These are phyloP conservation scores for Colletotrichum sansevieriae DNA, from an alignment of 2,329 filamentous ascomycete genomes.

Conservation along the genomic window DNA sequence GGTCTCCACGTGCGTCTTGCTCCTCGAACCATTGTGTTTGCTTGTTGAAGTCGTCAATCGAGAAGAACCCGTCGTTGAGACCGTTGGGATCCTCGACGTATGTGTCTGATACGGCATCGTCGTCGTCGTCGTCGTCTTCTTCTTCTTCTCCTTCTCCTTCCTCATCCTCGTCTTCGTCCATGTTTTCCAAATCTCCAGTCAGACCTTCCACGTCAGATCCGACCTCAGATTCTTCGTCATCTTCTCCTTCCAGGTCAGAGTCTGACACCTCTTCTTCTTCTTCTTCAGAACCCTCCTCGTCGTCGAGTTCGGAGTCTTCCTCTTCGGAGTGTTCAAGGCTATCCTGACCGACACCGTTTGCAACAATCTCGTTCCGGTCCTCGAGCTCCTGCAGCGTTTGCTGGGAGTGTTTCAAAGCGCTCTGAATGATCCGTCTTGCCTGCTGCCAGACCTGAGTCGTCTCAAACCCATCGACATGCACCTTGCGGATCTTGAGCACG, in stretches of 20 bases:
- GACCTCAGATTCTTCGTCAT: constrained; percentile 46
- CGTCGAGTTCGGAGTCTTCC: constrained; percentile 46
- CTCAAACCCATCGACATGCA: constrained; percentile 90
- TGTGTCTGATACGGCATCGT: constrained; percentile 64
- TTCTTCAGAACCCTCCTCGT: constrained; percentile 43
- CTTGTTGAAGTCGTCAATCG: constrained; percentile 96
- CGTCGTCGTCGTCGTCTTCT: constrained; percentile 54
- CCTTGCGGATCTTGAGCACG: constrained; percentile 81
- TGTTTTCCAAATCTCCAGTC: constrained; percentile 41
- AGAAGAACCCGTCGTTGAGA: constrained; percentile 98
- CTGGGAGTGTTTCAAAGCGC: constrained; percentile 63
- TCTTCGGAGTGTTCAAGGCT: constrained; percentile 52
- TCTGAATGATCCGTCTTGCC: constrained; percentile 81
- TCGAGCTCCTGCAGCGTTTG: constrained; percentile 63
- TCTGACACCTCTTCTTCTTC: constrained; percentile 49
- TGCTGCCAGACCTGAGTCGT: constrained; percentile 95
- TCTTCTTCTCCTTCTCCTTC: constrained; percentile 55
- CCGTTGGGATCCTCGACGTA: constrained; percentile 82
- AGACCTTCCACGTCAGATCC: constrained; percentile 50
- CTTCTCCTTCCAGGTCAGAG: constrained; percentile 43
- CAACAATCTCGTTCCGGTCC: constrained; percentile 52
- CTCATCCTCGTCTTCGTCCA: constrained; percentile 52
- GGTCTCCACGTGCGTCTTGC: constrained; percentile 83
- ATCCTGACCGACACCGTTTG: constrained; percentile 57
- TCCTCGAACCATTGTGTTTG: constrained; percentile 91